Evolutionary conservation across 2,329 filamentous ascomycete genomes (phyloP), one percentile per base, ranked within the genome.

Genomic region (Decorospora gaudefroyi): DNA sequence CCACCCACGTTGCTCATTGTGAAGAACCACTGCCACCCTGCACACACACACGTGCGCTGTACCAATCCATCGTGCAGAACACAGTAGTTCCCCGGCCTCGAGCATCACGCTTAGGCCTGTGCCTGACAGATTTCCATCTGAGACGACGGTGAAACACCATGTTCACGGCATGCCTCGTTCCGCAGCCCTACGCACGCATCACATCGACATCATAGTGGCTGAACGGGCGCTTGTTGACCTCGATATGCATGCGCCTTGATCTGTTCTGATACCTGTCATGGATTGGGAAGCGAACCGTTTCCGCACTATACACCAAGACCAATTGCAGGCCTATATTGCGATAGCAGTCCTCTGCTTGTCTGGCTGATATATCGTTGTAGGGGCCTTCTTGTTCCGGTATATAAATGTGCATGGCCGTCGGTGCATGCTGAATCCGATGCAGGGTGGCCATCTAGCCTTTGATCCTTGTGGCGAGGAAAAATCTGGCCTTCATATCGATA

Each of bases 141-240:
- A 64, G 61, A 68, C 65, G 48, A n/a, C 35, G 30, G 33, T 67
- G 64, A 69, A 69, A 69, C 65, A 21, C 33, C 12, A 16, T 46
- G 56, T 51, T 28, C 48, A 59, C 62, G 55, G 33, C 41, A 31
- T 12, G 27, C 42, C 46, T 27, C 38, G 33, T 49, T 56, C 56
- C 57, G 49, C 48, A 51, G 37, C 40, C 22, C 45, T 39, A 43
- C 41, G 39, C 25, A 23, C 31, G 53, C 40, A 50, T 51, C 37
- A 51, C 47, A 29, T 31, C 42, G 39, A 46, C 47, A 51, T 56
- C 49, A 56, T 53, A 16, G 29, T 36, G 16, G n/a, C 30, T 42
- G 37, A 30, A 47, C 37, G 22, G 40, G 50, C 54, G 52, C 58
- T 49, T 51, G 49, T 43, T 37, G 41, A 12, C 18, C 17, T 33